Percentiles rank a stretch among this genome's conserved stretches.
Evolutionary conservation across 176 grass and related monocot species (phyloP).

Genomic region (Stipa capillata): DNA sequence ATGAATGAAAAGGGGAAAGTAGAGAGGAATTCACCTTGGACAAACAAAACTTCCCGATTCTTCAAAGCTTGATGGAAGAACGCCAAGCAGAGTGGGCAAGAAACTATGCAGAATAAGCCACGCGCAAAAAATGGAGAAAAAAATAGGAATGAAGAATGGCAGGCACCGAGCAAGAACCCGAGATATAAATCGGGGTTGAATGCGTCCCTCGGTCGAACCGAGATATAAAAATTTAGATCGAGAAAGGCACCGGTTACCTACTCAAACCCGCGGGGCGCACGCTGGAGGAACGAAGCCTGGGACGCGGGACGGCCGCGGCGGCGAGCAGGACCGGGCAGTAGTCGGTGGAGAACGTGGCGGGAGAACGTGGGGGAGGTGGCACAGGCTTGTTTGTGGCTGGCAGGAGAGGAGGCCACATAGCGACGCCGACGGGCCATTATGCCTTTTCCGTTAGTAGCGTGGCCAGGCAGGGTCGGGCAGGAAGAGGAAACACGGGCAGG

Average conservation of each 20-base stretch:
- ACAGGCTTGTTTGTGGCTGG: conserved; percentile 2
- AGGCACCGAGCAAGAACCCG: background rate
- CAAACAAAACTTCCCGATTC: background rate
- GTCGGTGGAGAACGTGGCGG: background rate
- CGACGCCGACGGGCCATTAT: too few species aligned
- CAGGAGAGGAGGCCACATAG: too few species aligned
- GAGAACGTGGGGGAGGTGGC: background rate
- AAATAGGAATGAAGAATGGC: background rate
- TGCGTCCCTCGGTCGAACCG: background rate
- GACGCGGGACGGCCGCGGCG: background rate
- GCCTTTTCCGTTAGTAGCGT: too few species aligned
- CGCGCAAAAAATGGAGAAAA: background rate
- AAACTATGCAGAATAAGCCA: background rate
- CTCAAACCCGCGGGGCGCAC: background rate
- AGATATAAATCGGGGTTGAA: background rate
- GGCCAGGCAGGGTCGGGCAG: too few species aligned
- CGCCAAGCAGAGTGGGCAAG: background rate
- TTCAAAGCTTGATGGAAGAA: background rate
- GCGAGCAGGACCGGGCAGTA: background rate
- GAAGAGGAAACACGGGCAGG: too few species aligned
- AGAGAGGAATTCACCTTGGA: background rate
- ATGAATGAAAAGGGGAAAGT: background rate
- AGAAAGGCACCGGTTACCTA: background rate
- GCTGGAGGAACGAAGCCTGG: background rate
- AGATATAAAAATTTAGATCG: background rate